Conservation (phyloP, 306 rosid genomes). For the Betula pendula region DNA sequence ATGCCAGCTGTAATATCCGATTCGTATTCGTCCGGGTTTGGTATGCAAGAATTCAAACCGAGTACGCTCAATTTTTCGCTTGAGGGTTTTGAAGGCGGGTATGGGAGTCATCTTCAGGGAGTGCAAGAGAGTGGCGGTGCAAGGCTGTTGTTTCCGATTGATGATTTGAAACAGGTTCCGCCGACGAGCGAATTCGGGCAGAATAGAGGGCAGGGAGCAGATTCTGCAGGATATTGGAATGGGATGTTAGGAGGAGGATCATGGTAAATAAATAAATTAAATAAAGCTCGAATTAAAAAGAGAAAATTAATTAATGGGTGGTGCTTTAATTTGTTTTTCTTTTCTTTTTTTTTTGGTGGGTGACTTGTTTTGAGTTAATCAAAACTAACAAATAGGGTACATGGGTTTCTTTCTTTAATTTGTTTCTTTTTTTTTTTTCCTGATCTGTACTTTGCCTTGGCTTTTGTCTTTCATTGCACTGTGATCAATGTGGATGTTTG, state of each 20-base stretch:
- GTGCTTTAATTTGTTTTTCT: constrained; percentile 24
- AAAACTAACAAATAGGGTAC: constrained; percentile 61
- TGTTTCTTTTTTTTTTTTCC: constrained; percentile 17
- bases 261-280: constrained; percentile 55
- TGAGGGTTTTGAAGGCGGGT: constrained; percentile 70
- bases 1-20: constrained; percentile 38
- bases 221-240: constrained; percentile 77
- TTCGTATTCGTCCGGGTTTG: constrained; percentile 55
- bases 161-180: constrained; percentile 72
- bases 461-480: constrained; percentile 1
- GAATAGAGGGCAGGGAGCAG: constrained; percentile 57
- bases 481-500: constrained; percentile 45
- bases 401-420: constrained; percentile 30
- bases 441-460: neutral
- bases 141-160: constrained; percentile 78
- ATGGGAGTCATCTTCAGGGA: constrained; percentile 48
- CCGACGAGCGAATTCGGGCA: constrained; percentile 48
- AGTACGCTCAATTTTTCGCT: constrained; percentile 64
- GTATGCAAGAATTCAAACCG: constrained; percentile 71
- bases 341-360: constrained; percentile 19
- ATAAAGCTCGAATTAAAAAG: neutral
- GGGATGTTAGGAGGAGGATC: constrained; percentile 95
- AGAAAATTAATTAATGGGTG: constrained; percentile 24
- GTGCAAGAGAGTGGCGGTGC: constrained; percentile 58
- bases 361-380: constrained; percentile 44